Percentiles rank a stretch among this genome's conserved stretches.
Conservation (phyloP, 352 stramenopile species). For the Nothophytophthora sp. region DNA sequence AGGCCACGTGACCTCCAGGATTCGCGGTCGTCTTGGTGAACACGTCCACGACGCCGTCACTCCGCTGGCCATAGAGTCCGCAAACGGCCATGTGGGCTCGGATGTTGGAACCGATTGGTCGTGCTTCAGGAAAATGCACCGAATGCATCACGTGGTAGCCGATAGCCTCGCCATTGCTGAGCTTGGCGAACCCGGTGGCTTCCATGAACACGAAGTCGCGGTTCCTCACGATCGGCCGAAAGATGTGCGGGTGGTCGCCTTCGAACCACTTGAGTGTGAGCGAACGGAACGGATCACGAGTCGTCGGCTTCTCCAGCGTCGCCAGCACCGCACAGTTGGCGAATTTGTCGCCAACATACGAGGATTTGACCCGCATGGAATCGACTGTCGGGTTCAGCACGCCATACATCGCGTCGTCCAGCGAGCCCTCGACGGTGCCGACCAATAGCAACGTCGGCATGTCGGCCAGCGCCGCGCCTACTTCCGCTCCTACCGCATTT, state of each 20-base stretch:
- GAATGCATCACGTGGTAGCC: slow-evolving; percentile 62
- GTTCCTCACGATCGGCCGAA: slow-evolving; percentile 45
- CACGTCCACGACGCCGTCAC: slow-evolving; percentile 24
- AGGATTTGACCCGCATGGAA: slow-evolving; percentile 34
- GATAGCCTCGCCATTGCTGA: slow-evolving; percentile 34
- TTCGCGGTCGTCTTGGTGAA: slow-evolving; percentile 31
- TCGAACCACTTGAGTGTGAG: slow-evolving; percentile 55
- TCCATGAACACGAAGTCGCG: slow-evolving; percentile 59
- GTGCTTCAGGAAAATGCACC: slow-evolving; percentile 31
- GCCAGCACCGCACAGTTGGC: slow-evolving; percentile 35
- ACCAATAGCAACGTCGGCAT: slow-evolving; percentile 29
- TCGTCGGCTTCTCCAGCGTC: slow-evolving; percentile 24
- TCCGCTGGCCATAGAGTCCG: slow-evolving; percentile 36
- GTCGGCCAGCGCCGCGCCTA: slow-evolving; percentile 1
- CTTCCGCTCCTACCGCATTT: slow-evolving; percentile 7
- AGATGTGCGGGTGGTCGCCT: slow-evolving; percentile 38
- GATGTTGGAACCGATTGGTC: slow-evolving; percentile 16
- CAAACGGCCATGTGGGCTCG: slow-evolving; percentile 34
- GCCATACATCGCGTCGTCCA: slow-evolving; percentile 46
- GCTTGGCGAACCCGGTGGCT: slow-evolving; percentile 29
- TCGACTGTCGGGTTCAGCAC: slow-evolving; percentile 32
- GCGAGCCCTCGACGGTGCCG: slow-evolving; percentile 28
- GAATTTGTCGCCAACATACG: slow-evolving; percentile 48
- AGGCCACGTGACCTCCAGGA: slow-evolving; percentile 14
- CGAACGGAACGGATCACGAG: slow-evolving; percentile 41